Evolutionary conservation across 805 yeast species (phyloP), one percentile per base, ranked within the genome.

Genomic region (Saccharomycopsis selenospora): DNA sequence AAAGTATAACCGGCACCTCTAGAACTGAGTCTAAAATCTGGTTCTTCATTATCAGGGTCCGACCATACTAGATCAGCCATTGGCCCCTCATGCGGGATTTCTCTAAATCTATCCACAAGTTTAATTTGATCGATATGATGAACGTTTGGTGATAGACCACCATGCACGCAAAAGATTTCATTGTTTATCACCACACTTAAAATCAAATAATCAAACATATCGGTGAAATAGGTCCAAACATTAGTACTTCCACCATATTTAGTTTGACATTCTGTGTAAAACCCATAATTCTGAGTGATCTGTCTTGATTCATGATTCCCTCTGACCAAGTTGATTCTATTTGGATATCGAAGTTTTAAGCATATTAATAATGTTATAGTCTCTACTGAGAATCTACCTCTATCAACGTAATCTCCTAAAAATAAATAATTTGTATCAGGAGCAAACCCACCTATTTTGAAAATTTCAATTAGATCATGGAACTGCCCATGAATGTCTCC

Each of bases 21-120:
- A 1, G 99, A 95, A 26, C 90, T 80, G 18, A 93, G 75, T 55
- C 90, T 82, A 64, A 93, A 93, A 59, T 89, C 95, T 2, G 65
- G 65, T 46, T 70, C 71, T 48, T 84, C 86, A 27, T 85, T 84
- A 64, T 95, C 98, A 0, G 99, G 99, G 61, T 93, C 99, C 20
- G 93, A 82, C 99, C 99, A 93, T 17, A 93, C 98, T 45, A 93
- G 69, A 64, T 93, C 99, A 1, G 99, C 99, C 97, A 93, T 93
- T 13, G 97, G 95, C 0, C 99, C 99, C 63, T 93, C 99, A 58
- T 95, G 99, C 0, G 99, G 99, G 10, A 95, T 88, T 63, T 93
- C 99, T 55, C 82, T 78, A 61, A 89, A 91, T 51, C 99, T 65
- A 65, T 93, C 99, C 6, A 95, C 82, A 13, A 93, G 80, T 54